Evolutionary conservation across 2,329 filamentous ascomycete species (phyloP).

Genomic region (Sporothrix dimorphospora): DNA sequence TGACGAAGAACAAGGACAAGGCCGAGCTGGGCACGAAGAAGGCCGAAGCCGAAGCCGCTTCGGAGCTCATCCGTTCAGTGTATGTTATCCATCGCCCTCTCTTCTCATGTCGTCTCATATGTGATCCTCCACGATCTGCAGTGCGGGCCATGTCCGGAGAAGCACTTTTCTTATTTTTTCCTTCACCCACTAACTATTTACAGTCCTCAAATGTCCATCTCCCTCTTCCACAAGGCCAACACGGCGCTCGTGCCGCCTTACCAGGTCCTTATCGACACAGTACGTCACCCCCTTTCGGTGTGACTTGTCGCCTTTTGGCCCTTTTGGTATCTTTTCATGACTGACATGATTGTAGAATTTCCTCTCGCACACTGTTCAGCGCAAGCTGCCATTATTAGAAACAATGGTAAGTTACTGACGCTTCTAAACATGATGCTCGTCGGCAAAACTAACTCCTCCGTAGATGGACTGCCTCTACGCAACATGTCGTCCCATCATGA

Average conservation of each 20-base stretch:
- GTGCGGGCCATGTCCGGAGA: too few relatives aligned
- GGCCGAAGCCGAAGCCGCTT: conserved; percentile 42
- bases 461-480: conserved; percentile 94
- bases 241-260: conserved; percentile 35
- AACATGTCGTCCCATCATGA: conserved; percentile 87
- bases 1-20: conserved; percentile 79
- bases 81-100: conserved; percentile 25
- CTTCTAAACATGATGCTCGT: background rate
- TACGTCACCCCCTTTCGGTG: background rate
- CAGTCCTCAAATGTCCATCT: conserved; percentile 35
- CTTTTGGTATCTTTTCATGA: background rate
- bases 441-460: conserved; percentile 34
- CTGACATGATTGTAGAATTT: conserved; percentile 61
- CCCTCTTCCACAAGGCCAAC: conserved; percentile 37
- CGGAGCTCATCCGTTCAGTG: conserved; percentile 35
- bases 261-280: conserved; percentile 37
- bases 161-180: background rate
- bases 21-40: conserved; percentile 51
- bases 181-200: background rate
- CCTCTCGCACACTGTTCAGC: conserved; percentile 83
- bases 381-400: conserved; percentile 82
- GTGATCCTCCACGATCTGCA: background rate
- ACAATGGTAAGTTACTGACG: conserved; percentile 67
- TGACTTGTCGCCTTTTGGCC: background rate
- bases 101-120: background rate